phyloP scores from a whole-genome alignment of 805 yeast genomes.

The Kluyveromyces wickerhamii region DNA sequence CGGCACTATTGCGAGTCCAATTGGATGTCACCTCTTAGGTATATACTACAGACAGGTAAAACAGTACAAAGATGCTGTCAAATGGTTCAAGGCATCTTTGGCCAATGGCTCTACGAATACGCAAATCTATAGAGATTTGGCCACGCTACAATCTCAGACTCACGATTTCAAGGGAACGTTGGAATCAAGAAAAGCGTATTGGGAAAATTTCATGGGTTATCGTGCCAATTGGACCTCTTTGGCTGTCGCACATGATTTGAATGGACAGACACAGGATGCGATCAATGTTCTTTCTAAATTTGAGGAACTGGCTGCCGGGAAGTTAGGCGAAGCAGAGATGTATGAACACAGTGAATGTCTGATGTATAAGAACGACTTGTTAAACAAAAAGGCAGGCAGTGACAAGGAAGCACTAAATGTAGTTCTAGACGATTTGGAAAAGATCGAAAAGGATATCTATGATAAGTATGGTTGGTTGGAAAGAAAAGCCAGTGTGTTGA shows the following conservation, averaged over 20 bases:
- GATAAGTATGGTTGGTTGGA: conserved; percentile 61
- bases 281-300: conserved; percentile 65
- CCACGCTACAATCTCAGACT: conserved; percentile 69
- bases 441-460: conserved; percentile 42
- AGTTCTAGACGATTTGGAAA: conserved; percentile 55
- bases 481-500: conserved; percentile 54
- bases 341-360: conserved; percentile 77
- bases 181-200: conserved; percentile 55
- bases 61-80: conserved; percentile 67
- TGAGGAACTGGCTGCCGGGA: conserved; percentile 65
- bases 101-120: conserved; percentile 72
- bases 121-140: conserved; percentile 74
- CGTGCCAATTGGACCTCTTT: conserved; percentile 87
- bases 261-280: conserved; percentile 58
- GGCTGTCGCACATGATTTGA: conserved; percentile 78
- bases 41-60: conserved; percentile 66
- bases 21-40: conserved; percentile 81
- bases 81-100: conserved; percentile 66
- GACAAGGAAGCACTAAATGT: conserved; percentile 35
- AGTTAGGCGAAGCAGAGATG: conserved; percentile 55
- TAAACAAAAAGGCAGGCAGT: conserved; percentile 52
- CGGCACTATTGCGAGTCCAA: conserved; percentile 41
- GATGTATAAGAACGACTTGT: conserved; percentile 61
- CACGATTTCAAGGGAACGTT: conserved; percentile 62
- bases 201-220: conserved; percentile 71